Percentiles rank a stretch among this genome's conserved stretches.
These are phyloP conservation scores for Fusarium sterilihyphosum DNA, from an alignment of 2,329 filamentous ascomycete species.

Conservation along the genomic window DNA sequence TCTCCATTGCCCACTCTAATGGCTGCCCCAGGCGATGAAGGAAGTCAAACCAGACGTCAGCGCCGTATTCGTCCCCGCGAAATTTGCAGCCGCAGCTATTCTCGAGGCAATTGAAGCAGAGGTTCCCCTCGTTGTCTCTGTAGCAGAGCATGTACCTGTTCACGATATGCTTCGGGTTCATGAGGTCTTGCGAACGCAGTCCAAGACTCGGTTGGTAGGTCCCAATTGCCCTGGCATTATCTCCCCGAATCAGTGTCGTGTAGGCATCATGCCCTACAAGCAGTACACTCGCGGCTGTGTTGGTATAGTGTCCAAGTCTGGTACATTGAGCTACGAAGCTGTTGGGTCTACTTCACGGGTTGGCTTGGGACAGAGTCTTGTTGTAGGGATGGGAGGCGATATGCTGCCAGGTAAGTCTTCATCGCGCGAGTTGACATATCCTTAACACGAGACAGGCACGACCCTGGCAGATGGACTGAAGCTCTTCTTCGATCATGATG, in stretches of 20 bases:
- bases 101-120: conserved; percentile 81
- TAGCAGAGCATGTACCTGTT: conserved; percentile 82
- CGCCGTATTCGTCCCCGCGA: conserved; percentile 78
- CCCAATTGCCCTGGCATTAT: conserved; percentile 87
- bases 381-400: conserved; percentile 82
- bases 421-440: rapidly evolving
- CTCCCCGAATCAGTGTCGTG: conserved; percentile 72
- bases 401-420: conserved; percentile 66
- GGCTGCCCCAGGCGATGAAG: conserved; percentile 45
- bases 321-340: conserved; percentile 82
- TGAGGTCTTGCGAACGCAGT: conserved; percentile 76
- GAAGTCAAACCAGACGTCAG: conserved; percentile 68
- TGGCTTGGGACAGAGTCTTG: conserved; percentile 81
- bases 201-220: conserved; percentile 76
- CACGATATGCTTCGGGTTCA: conserved; percentile 79
- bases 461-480: conserved; percentile 76
- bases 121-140: conserved; percentile 79
- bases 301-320: conserved; percentile 82
- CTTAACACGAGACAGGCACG: conserved; percentile 51
- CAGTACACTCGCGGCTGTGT: conserved; percentile 67
- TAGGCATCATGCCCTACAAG: conserved; percentile 54
- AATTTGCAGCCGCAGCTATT: conserved; percentile 72
- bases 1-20: not conserved
- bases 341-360: conserved; percentile 78
- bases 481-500: conserved; percentile 72